Base-by-base conservation (phyloP, 108 stramenopile species). In the Skeletonema costatum region DNA sequence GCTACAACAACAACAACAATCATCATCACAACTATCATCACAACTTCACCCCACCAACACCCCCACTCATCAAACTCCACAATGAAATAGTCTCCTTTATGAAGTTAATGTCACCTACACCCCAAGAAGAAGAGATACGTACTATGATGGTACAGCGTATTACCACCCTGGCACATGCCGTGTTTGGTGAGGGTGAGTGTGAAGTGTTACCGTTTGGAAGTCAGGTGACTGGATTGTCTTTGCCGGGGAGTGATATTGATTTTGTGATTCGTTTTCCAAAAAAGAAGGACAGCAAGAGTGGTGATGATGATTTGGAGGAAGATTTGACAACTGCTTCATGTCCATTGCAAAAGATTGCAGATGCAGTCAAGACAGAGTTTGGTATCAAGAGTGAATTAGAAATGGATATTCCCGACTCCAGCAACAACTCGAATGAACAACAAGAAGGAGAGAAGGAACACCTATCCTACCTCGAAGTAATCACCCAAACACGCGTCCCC, bases 81-180 rank as follows among this genome's bases (percentile, higher is more conserved):
- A 97, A 98, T 82, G 99, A 99, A 86, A 94, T 99, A 53, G 90
- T 98, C 4, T 87, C 89, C 9, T 97, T 99, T 76, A 90, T 91
- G 38, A 78, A 87, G 38, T 64, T 98, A 48, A 95, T 98, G 87
- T 82, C 86, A 71, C 97, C 97, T 10, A 89, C 83, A 2, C 36
- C 56, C 35, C 85, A 83, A 6, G 97, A 97, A 86, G 75, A 88
- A 66, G 17, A 78, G 66, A 29, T 73, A 53, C 85, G 97, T 29
- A 66, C 90, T 11, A 74, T 46, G 3, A 68, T 93, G 44, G 77
- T 97, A 1, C 61, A 73, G 10, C 73, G 82, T 38, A 74, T 97
- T 19, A 82, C 71, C 1, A 25, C 50, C 0, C 70, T 97, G 60
- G 86, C 75, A 12, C 29, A 86, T 4, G 31, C 53, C 17, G 65